Base-by-base conservation (phyloP, 176 grass and related monocot species). In the Carex kokanica region DNA sequence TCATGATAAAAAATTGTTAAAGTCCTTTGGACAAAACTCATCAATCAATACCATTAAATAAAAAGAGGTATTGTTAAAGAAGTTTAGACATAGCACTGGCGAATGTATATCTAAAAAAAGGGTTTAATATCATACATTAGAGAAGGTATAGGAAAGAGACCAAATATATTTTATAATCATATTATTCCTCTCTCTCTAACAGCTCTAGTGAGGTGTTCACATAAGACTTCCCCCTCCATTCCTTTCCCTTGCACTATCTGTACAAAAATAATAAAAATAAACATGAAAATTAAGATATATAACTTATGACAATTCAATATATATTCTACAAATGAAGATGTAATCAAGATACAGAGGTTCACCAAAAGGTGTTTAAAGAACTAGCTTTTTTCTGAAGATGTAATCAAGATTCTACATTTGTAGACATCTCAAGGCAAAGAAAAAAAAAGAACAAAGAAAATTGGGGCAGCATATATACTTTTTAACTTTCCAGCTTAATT, bases 181-280 rank as follows among this genome's bases (percentile, higher is more conserved):
- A 49, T 4, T 53, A 31, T 57, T 74, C 53, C 36, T 63, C 62
- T 81, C 53, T 87, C 85, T 74, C 54, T 87, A 60, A 87, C 60
- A 82, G 31, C 34, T 84, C 66, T 68, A 38, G 60, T 81, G 52
- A 88, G 72, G 78, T 84, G 81, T 43, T 88, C 86, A 72, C 86
- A 84, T 49, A 80, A 87, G 25, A 83, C n/a, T 51, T 78, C 45
- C 43, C 80, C 20, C 27, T 83, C 82, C 73, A 62, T 84, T 17
- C 73, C n/a, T 60, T 41, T 73, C 52, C 52, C 60, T 81, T 79
- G 24, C 53, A 65, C 68, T 63, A 83, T 56, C 86, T 88, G 74
- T 83, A 8, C 31, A 87, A 87, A 75, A 9, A 47, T 47, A 47
- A 47, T 47, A 12, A 27, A 25, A 13, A 12, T 8, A 78, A 13